Percentiles rank a stretch among this genome's conserved stretches.
Conservation (phyloP, 495 filamentous ascomycete genomes). For the Penicillium goetzii region DNA sequence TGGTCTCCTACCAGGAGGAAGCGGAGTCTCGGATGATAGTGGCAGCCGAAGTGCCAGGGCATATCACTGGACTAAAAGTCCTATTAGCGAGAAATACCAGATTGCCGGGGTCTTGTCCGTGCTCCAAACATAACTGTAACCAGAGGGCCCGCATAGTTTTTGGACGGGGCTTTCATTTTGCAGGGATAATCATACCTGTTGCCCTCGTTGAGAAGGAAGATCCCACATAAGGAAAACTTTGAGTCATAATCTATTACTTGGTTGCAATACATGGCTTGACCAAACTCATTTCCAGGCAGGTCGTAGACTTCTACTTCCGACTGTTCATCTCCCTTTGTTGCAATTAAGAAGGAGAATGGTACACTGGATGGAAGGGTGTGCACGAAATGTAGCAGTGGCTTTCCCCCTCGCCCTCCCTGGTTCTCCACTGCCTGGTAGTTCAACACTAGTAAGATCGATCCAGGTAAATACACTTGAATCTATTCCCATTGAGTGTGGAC, state of each 20-base stretch:
- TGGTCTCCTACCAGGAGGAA: not conserved
- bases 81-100: not conserved
- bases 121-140: conserved; percentile 1
- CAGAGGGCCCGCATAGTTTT: not conserved
- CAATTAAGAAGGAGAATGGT: not conserved
- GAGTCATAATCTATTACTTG: not conserved
- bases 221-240: not conserved
- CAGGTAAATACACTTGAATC: not conserved
- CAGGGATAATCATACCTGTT: not conserved
- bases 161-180: not conserved
- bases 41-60: not conserved
- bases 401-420: not conserved
- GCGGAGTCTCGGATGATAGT: not conserved
- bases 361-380: conserved; percentile 1
- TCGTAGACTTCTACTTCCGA: not conserved
- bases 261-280: not conserved
- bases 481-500: not conserved
- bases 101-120: not conserved
- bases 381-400: not conserved
- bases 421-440: not conserved
- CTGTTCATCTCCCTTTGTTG: not conserved
- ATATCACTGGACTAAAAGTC: not conserved
- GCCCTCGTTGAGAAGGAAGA: not conserved
- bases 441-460: not conserved
- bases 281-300: not conserved